Conservation (phyloP, 2,329 filamentous ascomycete genomes). For the Fusarium poae region DNA sequence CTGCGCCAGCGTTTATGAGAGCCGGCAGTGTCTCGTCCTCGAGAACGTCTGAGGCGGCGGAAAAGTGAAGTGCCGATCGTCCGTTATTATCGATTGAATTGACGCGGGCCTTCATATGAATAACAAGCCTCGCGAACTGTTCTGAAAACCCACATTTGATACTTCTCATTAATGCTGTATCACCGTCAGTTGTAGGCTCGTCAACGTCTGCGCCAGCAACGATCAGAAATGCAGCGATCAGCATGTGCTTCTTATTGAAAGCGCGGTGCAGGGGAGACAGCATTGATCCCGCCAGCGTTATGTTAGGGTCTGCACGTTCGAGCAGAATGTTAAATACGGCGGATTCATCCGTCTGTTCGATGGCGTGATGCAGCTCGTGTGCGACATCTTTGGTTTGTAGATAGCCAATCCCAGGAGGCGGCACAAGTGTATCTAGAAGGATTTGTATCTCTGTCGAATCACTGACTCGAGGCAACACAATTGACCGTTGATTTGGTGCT, state of each 20-base stretch:
- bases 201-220: conserved; percentile 48
- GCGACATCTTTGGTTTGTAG: conserved; percentile 40
- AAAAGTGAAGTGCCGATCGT: conserved; percentile 46
- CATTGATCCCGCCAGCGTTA: conserved; percentile 46
- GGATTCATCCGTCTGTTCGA: conserved; percentile 45
- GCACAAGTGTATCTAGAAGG: conserved; percentile 47
- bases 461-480: conserved; percentile 47
- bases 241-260: conserved; percentile 46
- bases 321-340: conserved; percentile 46
- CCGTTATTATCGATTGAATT: conserved; percentile 47
- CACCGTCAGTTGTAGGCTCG: conserved; percentile 47
- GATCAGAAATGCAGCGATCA: conserved; percentile 48
- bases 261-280: conserved; percentile 48
- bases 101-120: conserved; percentile 44
- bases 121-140: conserved; percentile 46
- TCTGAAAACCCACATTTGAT: conserved; percentile 49
- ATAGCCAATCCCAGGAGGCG: conserved; percentile 42
- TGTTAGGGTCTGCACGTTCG: conserved; percentile 46
- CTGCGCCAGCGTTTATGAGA: conserved; percentile 45
- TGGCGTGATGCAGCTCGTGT: conserved; percentile 44
- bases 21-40: conserved; percentile 47
- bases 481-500: conserved; percentile 40
- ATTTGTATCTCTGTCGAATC: conserved; percentile 49
- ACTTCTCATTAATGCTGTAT: conserved; percentile 48
- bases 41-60: conserved; percentile 47